Conservation (phyloP, 495 filamentous ascomycete genomes). For the Xylaria nigripes region DNA sequence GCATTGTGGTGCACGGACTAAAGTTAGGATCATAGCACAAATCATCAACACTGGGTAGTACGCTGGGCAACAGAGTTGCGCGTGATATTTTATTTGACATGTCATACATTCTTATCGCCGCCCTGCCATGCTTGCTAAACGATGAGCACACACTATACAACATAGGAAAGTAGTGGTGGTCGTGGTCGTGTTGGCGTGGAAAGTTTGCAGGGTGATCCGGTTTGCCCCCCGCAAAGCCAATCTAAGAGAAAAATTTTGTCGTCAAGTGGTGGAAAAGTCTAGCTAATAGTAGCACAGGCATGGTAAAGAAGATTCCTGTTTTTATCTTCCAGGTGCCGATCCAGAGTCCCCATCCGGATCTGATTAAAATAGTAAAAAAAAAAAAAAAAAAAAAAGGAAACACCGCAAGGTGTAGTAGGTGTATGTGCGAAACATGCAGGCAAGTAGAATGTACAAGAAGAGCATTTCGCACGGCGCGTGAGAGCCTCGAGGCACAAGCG, state of each 20-base stretch:
- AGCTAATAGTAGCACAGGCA: slow-evolving; percentile 1
- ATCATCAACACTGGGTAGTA: too few relatives aligned
- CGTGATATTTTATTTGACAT: too few relatives aligned
- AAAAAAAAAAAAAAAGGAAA: neutral
- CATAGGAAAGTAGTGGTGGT: slow-evolving; percentile 15
- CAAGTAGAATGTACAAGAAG: slow-evolving; percentile 9
- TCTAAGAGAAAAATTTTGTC: slow-evolving; percentile 2
- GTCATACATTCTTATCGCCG: too few relatives aligned
- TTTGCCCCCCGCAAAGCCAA: neutral
- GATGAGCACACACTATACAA: slow-evolving; percentile 11
- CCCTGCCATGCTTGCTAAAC: neutral
- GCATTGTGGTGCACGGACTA: too few relatives aligned
- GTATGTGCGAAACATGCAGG: slow-evolving; percentile 8
- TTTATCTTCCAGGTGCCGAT: neutral
- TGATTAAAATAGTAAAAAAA: slow-evolving; percentile 6
- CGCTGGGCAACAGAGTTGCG: too few relatives aligned
- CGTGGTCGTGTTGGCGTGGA: neutral
- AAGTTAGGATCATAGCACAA: too few relatives aligned
- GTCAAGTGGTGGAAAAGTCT: neutral
- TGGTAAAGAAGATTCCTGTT: neutral
- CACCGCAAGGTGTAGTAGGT: neutral
- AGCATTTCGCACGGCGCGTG: neutral
- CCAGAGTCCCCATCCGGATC: slow-evolving; percentile 4
- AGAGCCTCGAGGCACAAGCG: neutral
- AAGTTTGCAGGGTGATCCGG: neutral